Evolutionary conservation across 208 protist species (phyloP).

Genomic region (Leishmania guyanensis): DNA sequence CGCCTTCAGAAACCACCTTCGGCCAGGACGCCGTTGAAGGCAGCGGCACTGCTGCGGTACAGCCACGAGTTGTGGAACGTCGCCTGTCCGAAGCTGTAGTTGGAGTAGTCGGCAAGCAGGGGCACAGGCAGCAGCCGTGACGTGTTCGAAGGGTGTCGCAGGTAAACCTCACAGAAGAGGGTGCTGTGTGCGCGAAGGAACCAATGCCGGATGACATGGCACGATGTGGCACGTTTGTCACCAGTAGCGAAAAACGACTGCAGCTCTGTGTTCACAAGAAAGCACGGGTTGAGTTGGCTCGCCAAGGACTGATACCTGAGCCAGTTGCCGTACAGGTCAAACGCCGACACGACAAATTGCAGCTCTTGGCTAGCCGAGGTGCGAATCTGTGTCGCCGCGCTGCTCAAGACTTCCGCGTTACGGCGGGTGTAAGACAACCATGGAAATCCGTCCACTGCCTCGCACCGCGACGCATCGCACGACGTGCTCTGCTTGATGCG

Average conservation of each 20-base stretch:
- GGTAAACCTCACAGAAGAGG: conserved; percentile 75
- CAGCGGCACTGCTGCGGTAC: conserved; percentile 24
- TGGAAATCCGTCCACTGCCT: conserved; percentile 40
- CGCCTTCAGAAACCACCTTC: conserved; percentile 44
- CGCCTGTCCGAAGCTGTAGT: conserved; percentile 35
- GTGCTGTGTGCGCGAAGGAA: conserved; percentile 36
- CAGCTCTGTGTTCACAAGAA: conserved; percentile 37
- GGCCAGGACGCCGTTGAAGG: conserved; percentile 4
- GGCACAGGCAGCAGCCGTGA: conserved; percentile 68
- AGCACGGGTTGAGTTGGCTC: conserved; percentile 65
- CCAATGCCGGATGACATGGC: conserved; percentile 49
- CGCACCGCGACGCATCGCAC: conserved; percentile 36
- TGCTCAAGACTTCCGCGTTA: conserved; percentile 37
- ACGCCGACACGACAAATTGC: conserved; percentile 58
- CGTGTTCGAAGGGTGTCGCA: conserved; percentile 56
- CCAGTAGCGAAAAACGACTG: conserved; percentile 51
- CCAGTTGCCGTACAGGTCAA: conserved; percentile 64
- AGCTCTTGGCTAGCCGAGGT: conserved; percentile 33
- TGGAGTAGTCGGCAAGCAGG: conserved; percentile 58
- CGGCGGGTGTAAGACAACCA: conserved; percentile 68
- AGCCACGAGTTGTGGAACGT: conserved; percentile 41
- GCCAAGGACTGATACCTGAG: conserved; percentile 41
- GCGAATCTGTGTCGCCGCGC: conserved; percentile 4
- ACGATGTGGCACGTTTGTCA: conserved; percentile 36
- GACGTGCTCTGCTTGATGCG: conserved; percentile 26